Evolutionary conservation across 2,329 filamentous ascomycete genomes (phyloP).

Genomic region (Colletotrichum magnum): DNA sequence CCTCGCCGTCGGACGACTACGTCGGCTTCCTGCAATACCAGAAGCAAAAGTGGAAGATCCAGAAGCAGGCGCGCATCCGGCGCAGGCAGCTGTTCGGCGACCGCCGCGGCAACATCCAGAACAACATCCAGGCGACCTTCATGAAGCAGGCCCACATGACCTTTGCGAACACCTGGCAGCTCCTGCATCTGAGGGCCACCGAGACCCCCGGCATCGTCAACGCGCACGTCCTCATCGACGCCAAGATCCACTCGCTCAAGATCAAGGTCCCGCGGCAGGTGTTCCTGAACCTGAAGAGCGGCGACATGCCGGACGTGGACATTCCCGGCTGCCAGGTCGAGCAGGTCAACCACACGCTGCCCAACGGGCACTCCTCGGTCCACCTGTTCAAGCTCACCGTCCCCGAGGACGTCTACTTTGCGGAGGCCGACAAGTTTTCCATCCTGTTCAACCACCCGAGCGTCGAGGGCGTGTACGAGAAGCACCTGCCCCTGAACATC

Average conservation of each 20-base stretch:
- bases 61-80: conserved; percentile 88
- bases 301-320: conserved; percentile 89
- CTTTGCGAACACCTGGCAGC: conserved; percentile 95
- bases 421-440: conserved; percentile 86
- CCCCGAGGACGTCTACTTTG: conserved; percentile 88
- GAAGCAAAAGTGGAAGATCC: conserved; percentile 99
- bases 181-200: conserved; percentile 87
- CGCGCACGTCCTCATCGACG: conserved; percentile 93
- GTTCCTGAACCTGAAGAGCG: conserved; percentile 91
- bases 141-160: conserved; percentile 91
- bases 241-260: conserved; percentile 89
- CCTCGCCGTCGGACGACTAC: conserved; percentile 88
- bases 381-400: conserved; percentile 96
- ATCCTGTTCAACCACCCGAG: conserved; percentile 91
- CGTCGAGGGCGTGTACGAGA: conserved; percentile 98
- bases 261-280: conserved; percentile 90
- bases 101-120: conserved; percentile 76
- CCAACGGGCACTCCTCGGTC: conserved; percentile 93
- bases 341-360: conserved; percentile 92
- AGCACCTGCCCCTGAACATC: conserved; percentile 87
- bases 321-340: conserved; percentile 90
- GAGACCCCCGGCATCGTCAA: conserved; percentile 88
- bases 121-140: conserved; percentile 79
- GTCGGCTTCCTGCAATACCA: conserved; percentile 91
- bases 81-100: conserved; percentile 95